Evolutionary conservation across 345 rosid genomes (phyloP).

Genomic region (Firmiana major): DNA sequence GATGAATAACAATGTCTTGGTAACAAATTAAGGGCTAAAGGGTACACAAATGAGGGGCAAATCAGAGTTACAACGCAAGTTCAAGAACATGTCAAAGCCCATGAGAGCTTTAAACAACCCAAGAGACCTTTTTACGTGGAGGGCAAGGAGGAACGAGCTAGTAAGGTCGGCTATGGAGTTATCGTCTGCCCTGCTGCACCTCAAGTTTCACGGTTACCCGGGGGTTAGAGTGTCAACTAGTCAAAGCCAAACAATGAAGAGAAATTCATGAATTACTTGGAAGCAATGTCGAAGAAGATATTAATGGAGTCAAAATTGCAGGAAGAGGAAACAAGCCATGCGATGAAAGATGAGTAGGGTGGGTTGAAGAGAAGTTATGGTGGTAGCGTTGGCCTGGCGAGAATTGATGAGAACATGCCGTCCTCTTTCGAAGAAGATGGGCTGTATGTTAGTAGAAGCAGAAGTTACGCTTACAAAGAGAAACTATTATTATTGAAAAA

Average conservation of each 20-base stretch:
- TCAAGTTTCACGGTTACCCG: slow-evolving; percentile 1
- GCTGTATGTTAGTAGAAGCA: slow-evolving; percentile 28
- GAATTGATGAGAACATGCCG: slow-evolving; percentile 10
- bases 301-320: neutral
- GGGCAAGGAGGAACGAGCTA: slow-evolving; percentile 17
- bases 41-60: neutral
- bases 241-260: neutral
- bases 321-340: neutral
- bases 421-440: slow-evolving; percentile 9
- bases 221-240: slow-evolving; percentile 1
- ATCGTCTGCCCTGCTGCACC: slow-evolving; percentile 1
- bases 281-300: slow-evolving; percentile 5
- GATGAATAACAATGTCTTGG: neutral
- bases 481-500: neutral
- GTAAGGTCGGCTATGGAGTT: slow-evolving; percentile 2
- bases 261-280: neutral
- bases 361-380: slow-evolving; percentile 3
- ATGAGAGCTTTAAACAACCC: slow-evolving; percentile 17
- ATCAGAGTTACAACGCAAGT: neutral
- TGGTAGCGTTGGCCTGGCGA: neutral
- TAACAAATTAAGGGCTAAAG: neutral
- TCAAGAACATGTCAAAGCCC: slow-evolving; percentile 3
- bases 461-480: slow-evolving; percentile 17
- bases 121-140: slow-evolving; percentile 23
- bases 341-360: neutral